Conservation (phyloP, 345 rosid species). For the Gossypium bickii region DNA sequence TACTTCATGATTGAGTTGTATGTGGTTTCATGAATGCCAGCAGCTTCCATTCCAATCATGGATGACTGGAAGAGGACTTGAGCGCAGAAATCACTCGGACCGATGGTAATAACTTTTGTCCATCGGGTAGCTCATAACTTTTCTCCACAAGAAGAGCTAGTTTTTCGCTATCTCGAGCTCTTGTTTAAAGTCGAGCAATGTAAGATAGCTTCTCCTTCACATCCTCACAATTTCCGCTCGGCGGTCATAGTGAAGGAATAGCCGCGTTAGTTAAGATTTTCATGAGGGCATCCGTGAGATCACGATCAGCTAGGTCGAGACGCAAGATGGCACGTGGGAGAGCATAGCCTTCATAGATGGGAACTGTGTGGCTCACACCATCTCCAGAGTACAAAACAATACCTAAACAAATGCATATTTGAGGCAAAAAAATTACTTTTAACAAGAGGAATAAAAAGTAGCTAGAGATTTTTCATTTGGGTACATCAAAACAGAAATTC, state of each 20-base stretch:
- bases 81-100: conserved; percentile 64
- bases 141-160: conserved; percentile 63
- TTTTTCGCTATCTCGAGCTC: conserved; percentile 52
- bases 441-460: background rate
- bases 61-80: conserved; percentile 77
- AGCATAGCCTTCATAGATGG: conserved; percentile 23
- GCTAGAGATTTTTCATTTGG: background rate
- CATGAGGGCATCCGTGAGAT: conserved; percentile 68
- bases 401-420: background rate
- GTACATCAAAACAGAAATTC: background rate
- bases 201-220: conserved; percentile 71
- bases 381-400: conserved; percentile 21
- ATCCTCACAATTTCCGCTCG: conserved; percentile 33
- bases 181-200: conserved; percentile 68
- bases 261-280: conserved; percentile 70
- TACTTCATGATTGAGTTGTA: conserved; percentile 20
- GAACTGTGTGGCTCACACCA: conserved; percentile 23
- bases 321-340: conserved; percentile 59
- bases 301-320: conserved; percentile 73
- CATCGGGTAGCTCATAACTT: conserved; percentile 49
- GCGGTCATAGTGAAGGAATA: conserved; percentile 71
- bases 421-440: background rate
- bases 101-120: conserved; percentile 47
- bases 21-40: conserved; percentile 18
- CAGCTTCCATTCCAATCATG: conserved; percentile 46